Percentiles rank a stretch among this genome's conserved stretches.
These are phyloP conservation scores for Tremella mesenterica DNA, from an alignment of 768 basidiomycete species.

Conservation along the genomic window DNA sequence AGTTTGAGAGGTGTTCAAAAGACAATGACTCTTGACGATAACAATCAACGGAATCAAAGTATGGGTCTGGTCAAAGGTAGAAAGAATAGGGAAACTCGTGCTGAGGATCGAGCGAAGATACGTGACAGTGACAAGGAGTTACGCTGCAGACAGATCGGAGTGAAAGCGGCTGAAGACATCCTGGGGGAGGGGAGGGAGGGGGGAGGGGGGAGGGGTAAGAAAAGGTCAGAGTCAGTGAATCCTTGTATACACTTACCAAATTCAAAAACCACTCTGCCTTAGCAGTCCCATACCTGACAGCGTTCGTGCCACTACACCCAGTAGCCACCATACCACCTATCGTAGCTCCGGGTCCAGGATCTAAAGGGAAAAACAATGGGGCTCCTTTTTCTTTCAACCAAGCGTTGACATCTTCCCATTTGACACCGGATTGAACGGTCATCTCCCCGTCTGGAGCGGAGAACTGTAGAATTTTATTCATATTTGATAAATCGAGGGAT, in stretches of 20 bases:
- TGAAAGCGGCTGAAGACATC: background rate
- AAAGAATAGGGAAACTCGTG: too few species aligned
- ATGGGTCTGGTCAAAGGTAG: too few species aligned
- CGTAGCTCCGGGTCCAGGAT: slow-evolving; percentile 63
- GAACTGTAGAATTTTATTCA: slow-evolving; percentile 63
- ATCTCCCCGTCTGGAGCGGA: slow-evolving; percentile 42
- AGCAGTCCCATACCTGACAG: slow-evolving; percentile 67
- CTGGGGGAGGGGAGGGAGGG: background rate
- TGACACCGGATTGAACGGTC: slow-evolving; percentile 44
- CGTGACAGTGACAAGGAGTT: background rate
- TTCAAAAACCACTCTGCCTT: slow-evolving; percentile 82
- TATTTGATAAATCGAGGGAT: slow-evolving; percentile 66
- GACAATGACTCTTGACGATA: too few species aligned
- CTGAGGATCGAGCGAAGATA: too few species aligned
- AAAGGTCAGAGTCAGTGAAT: too few species aligned
- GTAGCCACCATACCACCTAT: slow-evolving; percentile 86
- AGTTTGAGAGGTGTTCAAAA: too few species aligned
- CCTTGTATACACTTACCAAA: slow-evolving; percentile 49
- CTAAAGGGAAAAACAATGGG: slow-evolving; percentile 77
- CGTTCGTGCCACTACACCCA: slow-evolving; percentile 72
- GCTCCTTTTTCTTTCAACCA: slow-evolving; percentile 62
- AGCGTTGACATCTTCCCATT: slow-evolving; percentile 36
- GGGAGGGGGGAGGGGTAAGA: background rate
- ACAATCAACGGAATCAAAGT: too few species aligned
- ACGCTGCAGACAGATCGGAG: background rate